Evolutionary conservation across 1,284 basidiomycete genomes (phyloP).

Genomic region (Inonotus obliquus): DNA sequence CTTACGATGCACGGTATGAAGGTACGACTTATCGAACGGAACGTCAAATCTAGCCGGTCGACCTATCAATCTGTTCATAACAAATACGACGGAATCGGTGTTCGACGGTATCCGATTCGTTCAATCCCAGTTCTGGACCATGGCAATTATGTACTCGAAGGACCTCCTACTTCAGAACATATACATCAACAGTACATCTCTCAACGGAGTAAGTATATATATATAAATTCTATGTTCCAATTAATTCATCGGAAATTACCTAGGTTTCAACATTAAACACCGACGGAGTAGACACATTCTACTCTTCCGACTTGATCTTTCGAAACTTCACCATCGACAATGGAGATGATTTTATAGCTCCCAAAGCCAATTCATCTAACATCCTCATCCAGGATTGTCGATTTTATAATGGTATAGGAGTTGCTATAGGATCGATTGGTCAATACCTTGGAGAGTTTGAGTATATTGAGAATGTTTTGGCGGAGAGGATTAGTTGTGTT

Average conservation of each 20-base stretch:
- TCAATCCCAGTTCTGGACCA: conserved; percentile 35
- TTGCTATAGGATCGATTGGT: conserved; percentile 30
- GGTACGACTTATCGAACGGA: conserved; percentile 20
- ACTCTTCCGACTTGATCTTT: conserved; percentile 30
- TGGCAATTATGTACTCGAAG: conserved; percentile 29
- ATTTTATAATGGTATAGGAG: conserved; percentile 30
- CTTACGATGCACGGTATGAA: neutral
- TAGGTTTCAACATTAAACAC: conserved; percentile 31
- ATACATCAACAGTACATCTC: conserved; percentile 32
- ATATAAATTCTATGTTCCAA: neutral
- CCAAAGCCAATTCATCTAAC: conserved; percentile 34
- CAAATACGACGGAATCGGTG: conserved; percentile 18
- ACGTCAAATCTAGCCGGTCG: conserved; percentile 30
- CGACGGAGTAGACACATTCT: conserved; percentile 32
- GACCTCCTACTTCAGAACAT: conserved; percentile 30
- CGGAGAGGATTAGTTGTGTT: conserved; percentile 23
- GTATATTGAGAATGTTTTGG: conserved; percentile 31
- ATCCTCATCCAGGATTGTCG: conserved; percentile 32
- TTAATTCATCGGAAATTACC: neutral
- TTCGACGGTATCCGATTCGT: conserved; percentile 31
- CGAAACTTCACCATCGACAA: conserved; percentile 29
- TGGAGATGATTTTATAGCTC: conserved; percentile 30
- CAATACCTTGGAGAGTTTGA: conserved; percentile 28
- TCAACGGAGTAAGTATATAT: conserved; percentile 16
- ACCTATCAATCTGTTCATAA: conserved; percentile 30